Conservation (phyloP, 768 basidiomycete species). For the Suillus lakei region DNA sequence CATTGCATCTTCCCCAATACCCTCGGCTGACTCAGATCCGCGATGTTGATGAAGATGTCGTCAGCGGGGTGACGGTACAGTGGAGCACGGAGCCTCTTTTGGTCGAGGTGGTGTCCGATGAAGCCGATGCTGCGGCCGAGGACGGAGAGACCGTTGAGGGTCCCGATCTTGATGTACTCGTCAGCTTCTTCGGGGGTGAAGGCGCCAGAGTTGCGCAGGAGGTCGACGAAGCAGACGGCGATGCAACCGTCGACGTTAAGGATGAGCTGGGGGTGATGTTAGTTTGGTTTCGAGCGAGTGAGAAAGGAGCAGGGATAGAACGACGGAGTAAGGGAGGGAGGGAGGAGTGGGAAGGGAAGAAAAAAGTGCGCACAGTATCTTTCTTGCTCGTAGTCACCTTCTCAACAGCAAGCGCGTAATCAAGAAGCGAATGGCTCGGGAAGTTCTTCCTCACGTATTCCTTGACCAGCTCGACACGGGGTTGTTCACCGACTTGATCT, state of each 20-base stretch:
- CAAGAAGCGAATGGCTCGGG: conserved; percentile 90
- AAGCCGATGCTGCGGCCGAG: conserved; percentile 97
- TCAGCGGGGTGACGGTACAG: conserved; percentile 95
- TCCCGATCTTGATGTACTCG: conserved; percentile 97
- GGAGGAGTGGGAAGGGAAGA: not conserved
- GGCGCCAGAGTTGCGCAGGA: conserved; percentile 89
- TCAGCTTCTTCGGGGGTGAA: conserved; percentile 96
- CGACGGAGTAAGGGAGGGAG: no score
- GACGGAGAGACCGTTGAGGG: conserved; percentile 96
- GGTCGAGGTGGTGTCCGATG: conserved; percentile 95
- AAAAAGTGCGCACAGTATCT: conserved; percentile 71
- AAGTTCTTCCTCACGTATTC: conserved; percentile 96
- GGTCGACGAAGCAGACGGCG: conserved; percentile 95
- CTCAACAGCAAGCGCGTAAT: conserved; percentile 96
- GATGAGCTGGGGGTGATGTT: conserved; percentile 66
- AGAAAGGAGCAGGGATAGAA: no score
- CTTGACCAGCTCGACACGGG: conserved; percentile 95
- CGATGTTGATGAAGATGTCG: conserved; percentile 96
- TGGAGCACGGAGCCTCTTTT: conserved; percentile 92
- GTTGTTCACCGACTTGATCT: conserved; percentile 99
- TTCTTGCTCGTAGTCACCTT: conserved; percentile 98
- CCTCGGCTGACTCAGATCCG: conserved; percentile 80
- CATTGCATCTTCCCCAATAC: conserved; percentile 58
- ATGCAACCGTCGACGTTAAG: conserved; percentile 97
- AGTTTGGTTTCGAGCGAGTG: no score